phyloP scores from a whole-genome alignment of 2,329 filamentous ascomycete species.

The Trichophyton schoenleinii region DNA sequence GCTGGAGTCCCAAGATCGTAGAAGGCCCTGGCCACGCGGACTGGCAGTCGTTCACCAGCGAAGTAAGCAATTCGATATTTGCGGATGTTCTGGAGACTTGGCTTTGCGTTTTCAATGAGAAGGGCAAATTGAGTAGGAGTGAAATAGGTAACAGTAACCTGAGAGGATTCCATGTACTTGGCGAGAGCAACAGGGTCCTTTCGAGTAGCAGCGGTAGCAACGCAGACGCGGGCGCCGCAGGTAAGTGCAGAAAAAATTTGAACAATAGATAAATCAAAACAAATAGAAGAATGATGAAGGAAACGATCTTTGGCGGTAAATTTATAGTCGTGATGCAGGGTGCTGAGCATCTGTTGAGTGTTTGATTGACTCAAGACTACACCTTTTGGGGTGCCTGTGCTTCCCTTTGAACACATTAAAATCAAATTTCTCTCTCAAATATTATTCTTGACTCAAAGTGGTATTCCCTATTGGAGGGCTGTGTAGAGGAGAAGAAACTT shows the following conservation, averaged over 20 bases:
- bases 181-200: slow-evolving; percentile 15
- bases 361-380: slow-evolving; percentile 22
- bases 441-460: too few relatives aligned
- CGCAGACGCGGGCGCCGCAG: slow-evolving; percentile 14
- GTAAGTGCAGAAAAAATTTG: slow-evolving; percentile 16
- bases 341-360: slow-evolving; percentile 16
- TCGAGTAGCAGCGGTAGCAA: slow-evolving; percentile 13
- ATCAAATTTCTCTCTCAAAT: background rate
- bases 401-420: slow-evolving; percentile 10
- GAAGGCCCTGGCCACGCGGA: slow-evolving; percentile 36
- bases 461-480: background rate
- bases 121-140: slow-evolving; percentile 16
- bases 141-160: slow-evolving; percentile 15
- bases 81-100: slow-evolving; percentile 10
- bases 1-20: slow-evolving; percentile 12
- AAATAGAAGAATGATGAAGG: slow-evolving; percentile 13
- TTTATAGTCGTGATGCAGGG: slow-evolving; percentile 10
- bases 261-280: slow-evolving; percentile 13
- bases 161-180: slow-evolving; percentile 12
- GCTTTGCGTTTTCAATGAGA: slow-evolving; percentile 13
- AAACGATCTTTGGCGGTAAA: slow-evolving; percentile 11
- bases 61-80: slow-evolving; percentile 14
- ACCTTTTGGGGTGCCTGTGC: slow-evolving; percentile 29
- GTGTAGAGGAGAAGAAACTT: slow-evolving; percentile 5
- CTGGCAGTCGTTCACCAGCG: slow-evolving; percentile 14